Base-by-base conservation (phyloP, 2,329 filamentous ascomycete genomes). In the Cordyceps pruinosa region DNA sequence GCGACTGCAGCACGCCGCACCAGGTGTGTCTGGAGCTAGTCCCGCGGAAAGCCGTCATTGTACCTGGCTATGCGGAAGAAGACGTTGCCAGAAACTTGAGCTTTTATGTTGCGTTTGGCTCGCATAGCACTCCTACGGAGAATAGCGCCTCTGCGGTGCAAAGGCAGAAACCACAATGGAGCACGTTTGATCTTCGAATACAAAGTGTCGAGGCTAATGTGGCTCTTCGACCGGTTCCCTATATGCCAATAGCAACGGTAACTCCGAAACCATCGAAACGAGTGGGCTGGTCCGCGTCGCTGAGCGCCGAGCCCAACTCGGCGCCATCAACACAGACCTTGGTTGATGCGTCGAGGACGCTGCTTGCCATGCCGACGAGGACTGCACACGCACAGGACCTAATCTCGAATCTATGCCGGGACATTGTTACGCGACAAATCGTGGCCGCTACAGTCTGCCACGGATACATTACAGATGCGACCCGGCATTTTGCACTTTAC, bases 1-100 rank as follows among this genome's bases (percentile, higher is more conserved):
- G 37, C 9, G 37, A 41, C 37, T 41, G 37, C 37, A 10, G 5
- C 37, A 41, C n/a, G 7, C 37, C 37, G 37, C 37, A 41, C 37
- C 37, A 41, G n/a, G 37, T 41, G 1, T 41, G 37, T n/a, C 9
- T 41, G 2, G 37, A 41, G n/a, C 37, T 41, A n/a, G 37, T 41
- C 37, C 37, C 28, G 4, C 34, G 51, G 39, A 59, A 51, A 5
- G 45, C 30, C 21, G 17, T 56, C 15, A 21, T 59, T 8, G 25
- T 59, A 6, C 57, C 57, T 10, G 37, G 45, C 25, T 45, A 59
- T 34, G 12, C 8, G 0, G 57, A 59, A 26, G 51, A 59, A 2
- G 35, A 56, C 7, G 39, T 54, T 25, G 39, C n/a, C 7, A 42
- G 25, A 23, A 5, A 25, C 19, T 42, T 42, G 23, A 25, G 9